Evolutionary conservation across 2,329 filamentous ascomycete genomes (phyloP).

Genomic region (Rutstroemia sp.): DNA sequence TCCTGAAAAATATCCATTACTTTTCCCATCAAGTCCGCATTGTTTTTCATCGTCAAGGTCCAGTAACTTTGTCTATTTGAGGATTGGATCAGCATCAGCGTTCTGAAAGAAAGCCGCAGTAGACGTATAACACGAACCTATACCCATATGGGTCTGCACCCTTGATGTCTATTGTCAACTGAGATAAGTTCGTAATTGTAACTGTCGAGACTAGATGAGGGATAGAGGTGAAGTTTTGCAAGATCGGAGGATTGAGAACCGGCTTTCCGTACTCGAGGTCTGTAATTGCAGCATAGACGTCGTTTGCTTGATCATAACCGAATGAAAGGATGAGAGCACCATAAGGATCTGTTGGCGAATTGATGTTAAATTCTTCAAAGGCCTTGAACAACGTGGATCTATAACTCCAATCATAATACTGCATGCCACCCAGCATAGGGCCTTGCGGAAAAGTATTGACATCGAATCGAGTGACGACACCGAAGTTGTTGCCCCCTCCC

Average conservation of each 20-base stretch:
- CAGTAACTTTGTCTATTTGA: background rate
- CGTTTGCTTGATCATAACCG: background rate
- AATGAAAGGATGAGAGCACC: background rate
- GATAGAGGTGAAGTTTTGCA: slow-evolving; percentile 19
- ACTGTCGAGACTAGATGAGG: background rate
- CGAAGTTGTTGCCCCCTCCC: slow-evolving; percentile 51
- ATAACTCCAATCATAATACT: slow-evolving; percentile 28
- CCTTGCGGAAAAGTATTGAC: slow-evolving; percentile 11
- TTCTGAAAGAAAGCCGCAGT: background rate
- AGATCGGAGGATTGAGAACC: slow-evolving; percentile 26
- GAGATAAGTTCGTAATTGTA: slow-evolving; percentile 9
- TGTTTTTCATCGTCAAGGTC: background rate
- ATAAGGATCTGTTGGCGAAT: background rate
- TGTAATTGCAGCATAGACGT: slow-evolving; percentile 14
- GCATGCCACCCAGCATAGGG: slow-evolving; percentile 11
- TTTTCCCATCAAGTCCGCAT: slow-evolving; percentile 4
- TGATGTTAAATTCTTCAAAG: slow-evolving; percentile 41
- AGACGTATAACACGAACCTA: background rate
- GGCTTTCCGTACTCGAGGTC: slow-evolving; percentile 27
- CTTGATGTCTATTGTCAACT: slow-evolving; percentile 13
- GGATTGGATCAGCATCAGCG: background rate
- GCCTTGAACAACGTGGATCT: slow-evolving; percentile 36
- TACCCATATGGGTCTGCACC: background rate
- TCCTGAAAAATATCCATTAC: slow-evolving; percentile 16
- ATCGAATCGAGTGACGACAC: slow-evolving; percentile 40